Conservation (phyloP, 495 filamentous ascomycete species). For the Podospora comata region DNA sequence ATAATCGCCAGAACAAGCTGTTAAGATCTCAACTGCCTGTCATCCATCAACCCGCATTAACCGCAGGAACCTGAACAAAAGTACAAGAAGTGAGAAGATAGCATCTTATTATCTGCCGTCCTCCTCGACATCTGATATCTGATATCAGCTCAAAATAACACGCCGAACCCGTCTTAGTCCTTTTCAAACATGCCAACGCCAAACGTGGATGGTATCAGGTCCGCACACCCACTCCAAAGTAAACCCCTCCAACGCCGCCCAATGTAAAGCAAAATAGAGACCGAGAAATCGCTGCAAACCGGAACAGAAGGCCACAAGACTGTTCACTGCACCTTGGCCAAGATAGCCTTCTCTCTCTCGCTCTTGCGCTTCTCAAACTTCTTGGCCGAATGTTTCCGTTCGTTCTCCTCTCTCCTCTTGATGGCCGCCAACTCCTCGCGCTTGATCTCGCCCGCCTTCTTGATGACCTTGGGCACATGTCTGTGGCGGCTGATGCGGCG, state of each 20-base stretch:
- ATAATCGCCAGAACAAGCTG: neutral
- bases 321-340: conserved; percentile 68
- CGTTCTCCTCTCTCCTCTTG: conserved; percentile 89
- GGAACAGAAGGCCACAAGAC: neutral
- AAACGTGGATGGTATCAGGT: conserved; percentile 30
- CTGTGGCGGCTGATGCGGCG: conserved; percentile 83
- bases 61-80: neutral
- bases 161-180: neutral
- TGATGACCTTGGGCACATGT: conserved; percentile 88
- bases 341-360: conserved; percentile 91
- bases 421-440: conserved; percentile 78
- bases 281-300: neutral
- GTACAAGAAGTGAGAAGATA: neutral
- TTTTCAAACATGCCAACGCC: conserved; percentile 16
- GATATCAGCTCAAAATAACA: neutral
- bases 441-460: conserved; percentile 98
- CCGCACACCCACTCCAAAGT: conserved; percentile 4
- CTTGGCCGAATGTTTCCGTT: conserved; percentile 85
- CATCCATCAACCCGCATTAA: neutral
- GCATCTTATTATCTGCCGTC: neutral
- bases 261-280: conserved; percentile 21
- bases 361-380: conserved; percentile 64
- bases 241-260: conserved; percentile 27
- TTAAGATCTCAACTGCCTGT: neutral
- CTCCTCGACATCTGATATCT: neutral